Conservation (phyloP, 129 eudicot genomes). For the Lactuca sativa region DNA sequence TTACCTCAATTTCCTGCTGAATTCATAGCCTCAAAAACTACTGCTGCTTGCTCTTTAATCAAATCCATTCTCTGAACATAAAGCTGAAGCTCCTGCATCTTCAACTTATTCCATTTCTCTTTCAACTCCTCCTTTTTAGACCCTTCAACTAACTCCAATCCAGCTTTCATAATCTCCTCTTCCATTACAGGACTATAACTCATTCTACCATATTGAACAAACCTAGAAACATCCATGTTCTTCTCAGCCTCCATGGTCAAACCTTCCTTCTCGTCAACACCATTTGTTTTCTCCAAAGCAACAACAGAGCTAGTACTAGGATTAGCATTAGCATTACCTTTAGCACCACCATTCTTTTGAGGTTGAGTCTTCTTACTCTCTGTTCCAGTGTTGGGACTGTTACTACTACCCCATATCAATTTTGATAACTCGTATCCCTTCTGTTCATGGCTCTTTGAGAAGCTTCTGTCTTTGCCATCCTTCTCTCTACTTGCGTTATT, state of each 20-base stretch:
- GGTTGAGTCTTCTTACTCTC: constrained; percentile 16
- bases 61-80: constrained; percentile 36
- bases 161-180: constrained; percentile 37
- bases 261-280: constrained; percentile 29
- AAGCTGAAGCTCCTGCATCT: constrained; percentile 38
- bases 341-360: constrained; percentile 18
- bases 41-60: constrained; percentile 31
- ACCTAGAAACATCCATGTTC: constrained; percentile 24
- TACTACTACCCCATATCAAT: constrained; percentile 50
- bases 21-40: constrained; percentile 42
- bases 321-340: constrained; percentile 8
- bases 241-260: constrained; percentile 18
- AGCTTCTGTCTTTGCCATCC: constrained; percentile 42
- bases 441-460: constrained; percentile 56
- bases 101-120: constrained; percentile 46
- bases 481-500: constrained; percentile 44
- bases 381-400: constrained; percentile 5
- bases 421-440: constrained; percentile 51
- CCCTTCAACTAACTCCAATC: constrained; percentile 37
- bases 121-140: constrained; percentile 42
- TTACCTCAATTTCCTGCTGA: constrained; percentile 33
- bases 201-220: constrained; percentile 27
- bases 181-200: constrained; percentile 18
- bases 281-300: constrained; percentile 14
- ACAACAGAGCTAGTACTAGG: constrained; percentile 10